These are phyloP conservation scores for Fomitopsis schrenkii DNA, from an alignment of 1,284 basidiomycete species.

Conservation along the genomic window DNA sequence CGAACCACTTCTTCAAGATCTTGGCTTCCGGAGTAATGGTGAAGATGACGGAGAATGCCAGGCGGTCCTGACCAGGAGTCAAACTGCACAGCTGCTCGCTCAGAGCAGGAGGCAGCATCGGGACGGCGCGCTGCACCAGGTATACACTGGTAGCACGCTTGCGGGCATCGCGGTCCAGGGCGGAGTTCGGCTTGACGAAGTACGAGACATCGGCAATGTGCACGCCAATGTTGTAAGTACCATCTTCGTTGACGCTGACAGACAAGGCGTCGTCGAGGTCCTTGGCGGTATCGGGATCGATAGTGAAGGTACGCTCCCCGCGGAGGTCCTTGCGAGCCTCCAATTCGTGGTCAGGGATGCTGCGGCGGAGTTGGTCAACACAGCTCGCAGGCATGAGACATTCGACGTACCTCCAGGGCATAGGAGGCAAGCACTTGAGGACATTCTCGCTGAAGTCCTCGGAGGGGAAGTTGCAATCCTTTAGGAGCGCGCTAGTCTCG, in stretches of 20 bases:
- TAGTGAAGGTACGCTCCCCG: constrained; percentile 83
- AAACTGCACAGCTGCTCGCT: constrained; percentile 94
- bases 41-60: constrained; percentile 88
- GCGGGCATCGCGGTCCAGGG: constrained; percentile 95
- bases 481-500: constrained; percentile 94
- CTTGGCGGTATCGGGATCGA: constrained; percentile 87
- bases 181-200: constrained; percentile 95
- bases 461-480: constrained; percentile 97
- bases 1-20: constrained; percentile 87
- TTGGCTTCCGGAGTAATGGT: constrained; percentile 83
- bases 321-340: constrained; percentile 88
- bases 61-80: constrained; percentile 80
- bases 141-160: constrained; percentile 98
- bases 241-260: constrained; percentile 84
- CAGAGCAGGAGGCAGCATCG: constrained; percentile 92
- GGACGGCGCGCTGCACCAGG: constrained; percentile 91
- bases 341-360: constrained; percentile 89
- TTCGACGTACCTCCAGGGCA: constrained; percentile 82
- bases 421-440: constrained; percentile 92
- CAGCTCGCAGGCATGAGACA: neutral
- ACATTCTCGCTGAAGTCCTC: constrained; percentile 93
- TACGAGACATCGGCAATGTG: constrained; percentile 96
- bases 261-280: constrained; percentile 96
- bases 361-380: constrained; percentile 25
- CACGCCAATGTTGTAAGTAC: constrained; percentile 87